Base-by-base conservation (phyloP, 2,329 filamentous ascomycete genomes). In the Aspergillus sp. region DNA sequence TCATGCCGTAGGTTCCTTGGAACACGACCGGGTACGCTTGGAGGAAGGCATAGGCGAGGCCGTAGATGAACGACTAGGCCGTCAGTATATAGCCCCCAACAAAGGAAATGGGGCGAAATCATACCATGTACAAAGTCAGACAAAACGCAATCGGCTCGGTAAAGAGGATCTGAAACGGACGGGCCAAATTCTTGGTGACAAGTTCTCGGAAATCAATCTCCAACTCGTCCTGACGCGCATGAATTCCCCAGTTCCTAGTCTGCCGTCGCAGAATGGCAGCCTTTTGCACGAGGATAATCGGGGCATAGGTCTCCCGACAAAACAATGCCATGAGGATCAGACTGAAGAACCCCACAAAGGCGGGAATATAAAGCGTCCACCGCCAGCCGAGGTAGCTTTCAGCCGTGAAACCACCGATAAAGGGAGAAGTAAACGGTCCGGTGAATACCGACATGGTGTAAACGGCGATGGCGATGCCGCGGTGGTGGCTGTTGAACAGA, bases 301-400 rank as follows among this genome's bases (percentile, higher is more conserved):
- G 80, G 0, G 78, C 73, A 55, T 82, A 82, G 0, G 78, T 79
- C 60, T 82, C 80, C 47, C 79, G 67, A 13, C 79, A 68, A 62
- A 81, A 79, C 20, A 65, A 5, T 1, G 52, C 30, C 4, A 63
- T 52, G 13, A 63, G 60, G 0, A 55, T 65, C 13, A 79, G 73
- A 3, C 71, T 67, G 13, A 64, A 54, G 57, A 79, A 80, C 7
- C 77, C 79, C 72, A 82, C 79, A 55, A 82, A 73, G 0, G 73
- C 69, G 5, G 71, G 71, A 19, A 81, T 71, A 59, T 79, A 77
- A 24, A 74, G 65, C 0, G 76, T 79, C 76, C 75, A 79, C 20
- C 76, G 71, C 75, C 76, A 79, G 22, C 76, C 76, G 0, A 78
- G 68, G 46, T 61, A 53, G 40, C 73, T 76, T 55, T 73, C 73